Evolutionary conservation across 148 eudicot genomes (phyloP).

Genomic region (Vaccinium vitisidaea): DNA sequence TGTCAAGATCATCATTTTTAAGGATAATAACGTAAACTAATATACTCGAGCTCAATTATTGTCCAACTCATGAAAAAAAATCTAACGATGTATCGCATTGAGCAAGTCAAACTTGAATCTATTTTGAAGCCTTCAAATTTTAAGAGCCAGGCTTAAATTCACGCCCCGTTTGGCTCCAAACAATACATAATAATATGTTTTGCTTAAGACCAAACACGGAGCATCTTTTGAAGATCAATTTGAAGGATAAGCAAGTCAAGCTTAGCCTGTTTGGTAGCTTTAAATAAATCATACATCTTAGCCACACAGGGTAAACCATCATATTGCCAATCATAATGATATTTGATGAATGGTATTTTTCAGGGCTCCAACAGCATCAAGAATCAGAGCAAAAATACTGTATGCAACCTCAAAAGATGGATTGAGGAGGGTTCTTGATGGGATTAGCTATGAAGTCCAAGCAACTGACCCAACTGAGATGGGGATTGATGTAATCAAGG

Average conservation of each 20-base stretch:
- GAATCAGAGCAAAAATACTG: conserved; percentile 76
- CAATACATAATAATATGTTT: too few relatives aligned
- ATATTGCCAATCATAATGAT: background rate
- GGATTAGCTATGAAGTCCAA: conserved; percentile 77
- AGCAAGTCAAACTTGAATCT: background rate
- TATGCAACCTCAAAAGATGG: conserved; percentile 88
- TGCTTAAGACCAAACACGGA: too few relatives aligned
- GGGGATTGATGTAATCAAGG: conserved; percentile 73
- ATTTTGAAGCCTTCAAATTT: background rate
- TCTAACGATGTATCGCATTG: background rate
- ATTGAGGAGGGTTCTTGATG: conserved; percentile 75
- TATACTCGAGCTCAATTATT: background rate
- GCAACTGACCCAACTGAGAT: conserved; percentile 91
- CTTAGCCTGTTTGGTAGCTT: background rate
- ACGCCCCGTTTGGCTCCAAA: too few relatives aligned
- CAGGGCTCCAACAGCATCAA: conserved; percentile 82
- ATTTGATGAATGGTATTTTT: background rate
- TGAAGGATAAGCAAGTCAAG: background rate
- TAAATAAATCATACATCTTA: background rate
- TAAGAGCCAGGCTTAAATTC: too few relatives aligned
- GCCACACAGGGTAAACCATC: background rate
- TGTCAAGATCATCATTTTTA: background rate
- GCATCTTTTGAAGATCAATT: too few relatives aligned
- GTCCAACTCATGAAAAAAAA: background rate
- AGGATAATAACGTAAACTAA: background rate